Conservation (phyloP, 371 early-diverging fungal genomes). For the Conidiobolus incongruus region DNA sequence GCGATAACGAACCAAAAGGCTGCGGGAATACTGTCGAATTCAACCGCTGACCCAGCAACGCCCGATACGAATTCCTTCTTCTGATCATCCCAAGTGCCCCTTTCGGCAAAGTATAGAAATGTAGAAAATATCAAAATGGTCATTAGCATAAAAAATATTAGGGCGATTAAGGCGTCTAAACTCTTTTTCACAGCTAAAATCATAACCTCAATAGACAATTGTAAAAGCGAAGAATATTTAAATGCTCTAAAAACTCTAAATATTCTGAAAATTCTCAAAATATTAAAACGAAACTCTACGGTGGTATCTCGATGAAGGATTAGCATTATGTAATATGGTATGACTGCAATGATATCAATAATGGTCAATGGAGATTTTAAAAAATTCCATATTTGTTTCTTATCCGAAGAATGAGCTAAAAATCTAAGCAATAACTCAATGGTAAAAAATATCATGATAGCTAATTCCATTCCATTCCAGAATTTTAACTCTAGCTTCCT, state of each 20-base stretch:
- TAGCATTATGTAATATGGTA: constrained; percentile 61
- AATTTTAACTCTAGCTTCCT: constrained; percentile 19
- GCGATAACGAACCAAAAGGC: constrained; percentile 65
- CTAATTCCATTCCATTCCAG: constrained; percentile 50
- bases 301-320: constrained; percentile 44
- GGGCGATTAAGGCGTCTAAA: constrained; percentile 49
- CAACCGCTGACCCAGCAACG: constrained; percentile 29
- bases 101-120: constrained; percentile 63
- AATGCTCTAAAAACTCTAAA: constrained; percentile 62
- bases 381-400: constrained; percentile 23
- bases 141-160: constrained; percentile 53
- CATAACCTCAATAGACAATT: constrained; percentile 68
- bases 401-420: constrained; percentile 38
- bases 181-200: constrained; percentile 56
- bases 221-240: constrained; percentile 42
- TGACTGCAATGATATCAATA: constrained; percentile 55
- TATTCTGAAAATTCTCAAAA: constrained; percentile 53
- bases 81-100: constrained; percentile 52
- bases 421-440: constrained; percentile 46
- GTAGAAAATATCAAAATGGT: constrained; percentile 51
- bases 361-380: constrained; percentile 37
- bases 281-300: constrained; percentile 64
- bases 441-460: constrained; percentile 56
- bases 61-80: constrained; percentile 38
- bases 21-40: constrained; percentile 64